Conservation (phyloP, 2,329 filamentous ascomycete species). For the Fusarium musae region DNA sequence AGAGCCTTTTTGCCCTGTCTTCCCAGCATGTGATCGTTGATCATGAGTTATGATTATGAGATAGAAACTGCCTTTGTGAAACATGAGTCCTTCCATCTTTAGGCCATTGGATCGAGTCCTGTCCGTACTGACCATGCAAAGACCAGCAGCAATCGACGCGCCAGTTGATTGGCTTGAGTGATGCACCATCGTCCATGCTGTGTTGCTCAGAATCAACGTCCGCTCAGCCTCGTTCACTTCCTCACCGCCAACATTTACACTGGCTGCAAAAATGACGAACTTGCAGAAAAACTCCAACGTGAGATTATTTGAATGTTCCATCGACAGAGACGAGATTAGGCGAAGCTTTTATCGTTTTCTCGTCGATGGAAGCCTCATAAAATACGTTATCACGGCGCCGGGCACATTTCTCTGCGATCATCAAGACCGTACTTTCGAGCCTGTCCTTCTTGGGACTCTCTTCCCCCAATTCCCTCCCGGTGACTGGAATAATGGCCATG, state of each 20-base stretch:
- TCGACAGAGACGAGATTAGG: conserved; percentile 37
- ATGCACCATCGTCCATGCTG: not conserved
- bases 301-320: conserved; percentile 41
- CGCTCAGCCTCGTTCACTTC: not conserved
- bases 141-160: not conserved
- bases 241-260: not conserved
- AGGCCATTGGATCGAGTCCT: no score
- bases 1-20: not conserved
- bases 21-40: not conserved
- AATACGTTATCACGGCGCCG: conserved; percentile 42
- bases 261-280: not conserved
- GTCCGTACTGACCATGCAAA: not conserved
- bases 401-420: conserved; percentile 35
- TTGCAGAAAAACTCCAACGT: conserved; percentile 21
- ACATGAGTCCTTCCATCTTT: not conserved
- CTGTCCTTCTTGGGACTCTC: conserved; percentile 40
- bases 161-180: not conserved
- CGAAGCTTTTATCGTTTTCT: conserved; percentile 47
- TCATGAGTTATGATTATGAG: not conserved
- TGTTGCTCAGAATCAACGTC: not conserved
- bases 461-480: conserved; percentile 43
- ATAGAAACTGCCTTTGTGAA: not conserved
- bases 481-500: conserved; percentile 41
- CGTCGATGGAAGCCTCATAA: conserved; percentile 37
- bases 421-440: conserved; percentile 44